Percentiles rank a stretch among this genome's conserved stretches.
These are phyloP conservation scores for Eleusine indica DNA, from an alignment of 176 grass and related monocot species.

Conservation along the genomic window DNA sequence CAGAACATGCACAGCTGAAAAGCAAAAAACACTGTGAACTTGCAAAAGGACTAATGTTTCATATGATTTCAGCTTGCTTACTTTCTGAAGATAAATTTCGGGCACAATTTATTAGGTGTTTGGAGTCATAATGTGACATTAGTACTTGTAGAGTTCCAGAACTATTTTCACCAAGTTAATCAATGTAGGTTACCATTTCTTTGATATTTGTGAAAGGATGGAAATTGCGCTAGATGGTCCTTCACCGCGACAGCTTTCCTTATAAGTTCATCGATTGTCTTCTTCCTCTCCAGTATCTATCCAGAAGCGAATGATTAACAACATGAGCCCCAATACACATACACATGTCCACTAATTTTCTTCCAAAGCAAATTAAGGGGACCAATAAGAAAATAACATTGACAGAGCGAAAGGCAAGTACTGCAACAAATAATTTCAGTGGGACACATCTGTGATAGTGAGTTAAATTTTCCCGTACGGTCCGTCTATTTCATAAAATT, in stretches of 20 bases:
- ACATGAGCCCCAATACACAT: slow-evolving; percentile 18
- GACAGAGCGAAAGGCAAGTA: background rate
- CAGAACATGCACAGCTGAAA: background rate
- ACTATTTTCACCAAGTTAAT: background rate
- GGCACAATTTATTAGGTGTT: background rate
- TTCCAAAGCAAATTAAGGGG: background rate
- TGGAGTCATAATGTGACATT: background rate
- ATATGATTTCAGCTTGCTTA: slow-evolving; percentile 1
- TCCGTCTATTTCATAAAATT: no score
- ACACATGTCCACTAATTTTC: background rate
- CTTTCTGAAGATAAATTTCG: background rate
- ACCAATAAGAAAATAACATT: background rate
- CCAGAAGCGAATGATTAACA: slow-evolving; percentile 22
- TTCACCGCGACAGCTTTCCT: slow-evolving; percentile 55
- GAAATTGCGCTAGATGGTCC: slow-evolving; percentile 69
- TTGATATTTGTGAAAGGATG: slow-evolving; percentile 57
- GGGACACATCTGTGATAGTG: no score
- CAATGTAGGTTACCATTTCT: slow-evolving; percentile 58
- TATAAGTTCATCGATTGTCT: slow-evolving; percentile 60
- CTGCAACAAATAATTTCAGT: no score
- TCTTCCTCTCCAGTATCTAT: slow-evolving; percentile 75
- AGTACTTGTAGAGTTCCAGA: background rate
- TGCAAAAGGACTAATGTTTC: slow-evolving; percentile 9
- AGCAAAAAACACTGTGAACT: background rate
- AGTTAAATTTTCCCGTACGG: no score